Percentiles rank a stretch among this genome's conserved stretches.
phyloP scores from a whole-genome alignment of 192 early-diverging fungal species.

The Linnemannia exigua region DNA sequence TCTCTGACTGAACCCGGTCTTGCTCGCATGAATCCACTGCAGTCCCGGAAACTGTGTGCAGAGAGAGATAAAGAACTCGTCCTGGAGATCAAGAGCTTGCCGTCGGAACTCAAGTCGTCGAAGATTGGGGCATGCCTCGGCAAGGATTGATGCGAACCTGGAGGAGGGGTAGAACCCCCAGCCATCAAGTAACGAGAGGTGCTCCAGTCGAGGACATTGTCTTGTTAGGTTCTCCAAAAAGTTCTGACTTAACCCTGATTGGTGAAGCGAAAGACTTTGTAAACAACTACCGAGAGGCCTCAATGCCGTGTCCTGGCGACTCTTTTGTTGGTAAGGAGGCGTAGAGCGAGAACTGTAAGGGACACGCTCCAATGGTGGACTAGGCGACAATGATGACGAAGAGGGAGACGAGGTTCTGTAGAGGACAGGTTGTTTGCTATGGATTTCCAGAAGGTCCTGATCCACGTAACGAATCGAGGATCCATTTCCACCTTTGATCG shows the following conservation, averaged over 20 bases:
- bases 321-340: background rate
- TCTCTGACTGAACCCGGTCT: slow-evolving; percentile 38
- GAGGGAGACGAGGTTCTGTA: background rate
- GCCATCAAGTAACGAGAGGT: slow-evolving; percentile 39
- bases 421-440: slow-evolving; percentile 23
- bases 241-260: slow-evolving; percentile 40
- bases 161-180: slow-evolving; percentile 53
- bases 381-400: background rate
- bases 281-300: slow-evolving; percentile 10
- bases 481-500: slow-evolving; percentile 31
- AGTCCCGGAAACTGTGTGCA: slow-evolving; percentile 27
- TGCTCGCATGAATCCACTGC: slow-evolving; percentile 46
- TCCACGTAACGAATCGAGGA: background rate
- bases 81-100: slow-evolving; percentile 47
- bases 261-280: slow-evolving; percentile 21
- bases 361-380: background rate
- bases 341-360: background rate
- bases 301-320: background rate
- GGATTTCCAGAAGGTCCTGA: slow-evolving; percentile 18
- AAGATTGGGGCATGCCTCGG: slow-evolving; percentile 27
- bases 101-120: slow-evolving; percentile 31
- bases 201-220: slow-evolving; percentile 33
- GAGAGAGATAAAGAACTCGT: slow-evolving; percentile 46
- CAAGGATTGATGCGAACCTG: slow-evolving; percentile 25
- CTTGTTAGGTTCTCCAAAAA: slow-evolving; percentile 34